These are phyloP conservation scores for Ascochyta pisi DNA, from an alignment of 2,329 filamentous ascomycete species.

Conservation along the genomic window DNA sequence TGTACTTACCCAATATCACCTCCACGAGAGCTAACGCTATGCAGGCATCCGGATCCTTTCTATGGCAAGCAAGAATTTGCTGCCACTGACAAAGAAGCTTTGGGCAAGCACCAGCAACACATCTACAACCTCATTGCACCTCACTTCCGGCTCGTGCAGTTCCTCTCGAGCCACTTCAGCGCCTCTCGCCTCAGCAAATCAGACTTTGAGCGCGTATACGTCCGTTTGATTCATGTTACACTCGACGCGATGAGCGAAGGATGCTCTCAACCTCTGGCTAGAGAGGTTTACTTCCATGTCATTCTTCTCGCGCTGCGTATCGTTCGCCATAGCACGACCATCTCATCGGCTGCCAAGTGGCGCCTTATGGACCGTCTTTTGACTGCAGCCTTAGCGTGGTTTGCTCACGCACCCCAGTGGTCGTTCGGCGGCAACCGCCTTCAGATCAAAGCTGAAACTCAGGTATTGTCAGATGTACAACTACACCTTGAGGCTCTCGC, in stretches of 20 bases:
- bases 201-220: conserved; percentile 81
- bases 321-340: conserved; percentile 71
- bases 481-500: conserved; percentile 69
- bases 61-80: conserved; percentile 91
- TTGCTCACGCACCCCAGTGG: conserved; percentile 83
- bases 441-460: conserved; percentile 91
- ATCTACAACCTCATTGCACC: conserved; percentile 86
- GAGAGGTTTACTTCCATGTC: conserved; percentile 91
- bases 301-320: conserved; percentile 83
- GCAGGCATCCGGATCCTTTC: conserved; percentile 79
- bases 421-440: conserved; percentile 94
- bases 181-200: conserved; percentile 85
- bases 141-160: conserved; percentile 84
- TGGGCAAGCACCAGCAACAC: conserved; percentile 77
- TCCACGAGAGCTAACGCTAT: conserved; percentile 37
- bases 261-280: conserved; percentile 81
- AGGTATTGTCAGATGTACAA: conserved; percentile 78
- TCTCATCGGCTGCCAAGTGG: conserved; percentile 73
- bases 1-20: conserved; percentile 33
- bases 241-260: conserved; percentile 70
- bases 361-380: conserved; percentile 88
- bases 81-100: conserved; percentile 78
- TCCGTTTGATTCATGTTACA: conserved; percentile 80
- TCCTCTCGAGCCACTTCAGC: conserved; percentile 93
- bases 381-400: conserved; percentile 88